phyloP scores from a whole-genome alignment of 108 stramenopile genomes.

The Nitzschia sp. region DNA sequence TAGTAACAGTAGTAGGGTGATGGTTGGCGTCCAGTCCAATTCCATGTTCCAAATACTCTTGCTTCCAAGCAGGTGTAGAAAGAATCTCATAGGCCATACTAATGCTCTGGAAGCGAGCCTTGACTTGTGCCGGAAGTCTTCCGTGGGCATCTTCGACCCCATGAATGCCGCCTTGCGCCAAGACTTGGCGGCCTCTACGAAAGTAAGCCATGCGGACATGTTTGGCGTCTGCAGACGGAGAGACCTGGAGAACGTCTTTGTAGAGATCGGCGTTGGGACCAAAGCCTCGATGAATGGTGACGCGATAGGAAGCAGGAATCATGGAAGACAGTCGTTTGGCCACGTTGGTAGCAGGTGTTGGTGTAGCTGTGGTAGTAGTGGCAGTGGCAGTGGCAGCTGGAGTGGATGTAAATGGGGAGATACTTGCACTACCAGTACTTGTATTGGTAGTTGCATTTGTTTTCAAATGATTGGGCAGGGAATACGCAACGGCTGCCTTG shows the following conservation, averaged over 20 bases:
- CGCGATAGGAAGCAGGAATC: constrained; percentile 19
- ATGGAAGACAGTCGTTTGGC: background rate
- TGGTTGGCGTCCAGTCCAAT: background rate
- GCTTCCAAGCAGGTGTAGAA: constrained; percentile 36
- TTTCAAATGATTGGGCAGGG: background rate
- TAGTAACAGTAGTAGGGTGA: background rate
- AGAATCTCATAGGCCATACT: constrained; percentile 55
- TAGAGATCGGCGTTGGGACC: constrained; percentile 22
- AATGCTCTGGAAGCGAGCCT: constrained; percentile 42
- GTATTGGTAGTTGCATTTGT: background rate
- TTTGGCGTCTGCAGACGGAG: constrained; percentile 26
- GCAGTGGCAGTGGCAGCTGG: no score
- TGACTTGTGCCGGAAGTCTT: constrained; percentile 14
- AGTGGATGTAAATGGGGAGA: no score
- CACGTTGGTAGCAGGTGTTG: background rate
- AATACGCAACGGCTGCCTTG: background rate
- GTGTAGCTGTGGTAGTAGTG: background rate
- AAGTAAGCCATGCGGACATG: constrained; percentile 75
- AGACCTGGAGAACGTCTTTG: constrained; percentile 26
- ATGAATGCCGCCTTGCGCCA: constrained; percentile 20
- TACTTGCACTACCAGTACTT: no score
- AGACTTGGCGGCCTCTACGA: constrained; percentile 41
- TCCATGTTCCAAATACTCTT: constrained; percentile 30
- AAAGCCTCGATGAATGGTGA: constrained; percentile 19
- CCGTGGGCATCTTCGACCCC: background rate